Evolutionary conservation across 352 stramenopile genomes (phyloP).

Genomic region (Peronosclerospora sorghi): DNA sequence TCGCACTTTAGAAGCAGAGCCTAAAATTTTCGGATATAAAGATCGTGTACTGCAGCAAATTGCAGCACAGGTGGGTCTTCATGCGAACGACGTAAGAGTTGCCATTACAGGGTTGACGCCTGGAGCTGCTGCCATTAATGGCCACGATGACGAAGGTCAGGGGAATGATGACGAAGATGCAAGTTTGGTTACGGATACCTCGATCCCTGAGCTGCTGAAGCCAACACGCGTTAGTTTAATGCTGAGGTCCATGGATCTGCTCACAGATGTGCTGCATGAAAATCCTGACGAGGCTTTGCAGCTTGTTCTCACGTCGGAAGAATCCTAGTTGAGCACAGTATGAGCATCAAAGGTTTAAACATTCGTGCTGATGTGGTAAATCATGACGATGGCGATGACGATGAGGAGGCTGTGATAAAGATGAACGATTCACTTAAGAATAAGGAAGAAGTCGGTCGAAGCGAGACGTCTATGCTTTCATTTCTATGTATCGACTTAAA

Average conservation of each 20-base stretch:
- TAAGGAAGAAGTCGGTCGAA: constrained; percentile 10
- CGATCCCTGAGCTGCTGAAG: constrained; percentile 13
- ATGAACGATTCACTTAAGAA: constrained; percentile 20
- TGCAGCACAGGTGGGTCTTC: constrained; percentile 46
- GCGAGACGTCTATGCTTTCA: constrained; percentile 23
- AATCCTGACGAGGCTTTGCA: constrained; percentile 30
- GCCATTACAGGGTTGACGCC: constrained; percentile 22
- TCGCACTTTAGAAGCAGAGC: not conserved
- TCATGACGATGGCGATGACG: constrained; percentile 10
- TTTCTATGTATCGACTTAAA: constrained; percentile 34
- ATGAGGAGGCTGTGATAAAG: constrained; percentile 7
- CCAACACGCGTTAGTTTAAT: constrained; percentile 28
- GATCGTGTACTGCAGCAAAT: constrained; percentile 51
- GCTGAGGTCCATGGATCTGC: constrained; percentile 27
- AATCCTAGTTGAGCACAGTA: constrained; percentile 41
- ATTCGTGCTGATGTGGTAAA: constrained; percentile 28
- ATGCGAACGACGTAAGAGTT: constrained; percentile 33
- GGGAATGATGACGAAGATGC: constrained; percentile 16
- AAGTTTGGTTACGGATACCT: constrained; percentile 13
- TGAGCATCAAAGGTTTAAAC: constrained; percentile 35
- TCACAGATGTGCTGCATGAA: constrained; percentile 37
- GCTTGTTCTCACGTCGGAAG: constrained; percentile 33
- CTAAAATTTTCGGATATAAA: constrained; percentile 40
- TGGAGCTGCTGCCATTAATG: constrained; percentile 14
- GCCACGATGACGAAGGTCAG: constrained; percentile 15